Percentiles rank a stretch among this genome's conserved stretches.
Evolutionary conservation across 352 stramenopile genomes (phyloP).

Genomic region (Phytophthora boehmeriae): DNA sequence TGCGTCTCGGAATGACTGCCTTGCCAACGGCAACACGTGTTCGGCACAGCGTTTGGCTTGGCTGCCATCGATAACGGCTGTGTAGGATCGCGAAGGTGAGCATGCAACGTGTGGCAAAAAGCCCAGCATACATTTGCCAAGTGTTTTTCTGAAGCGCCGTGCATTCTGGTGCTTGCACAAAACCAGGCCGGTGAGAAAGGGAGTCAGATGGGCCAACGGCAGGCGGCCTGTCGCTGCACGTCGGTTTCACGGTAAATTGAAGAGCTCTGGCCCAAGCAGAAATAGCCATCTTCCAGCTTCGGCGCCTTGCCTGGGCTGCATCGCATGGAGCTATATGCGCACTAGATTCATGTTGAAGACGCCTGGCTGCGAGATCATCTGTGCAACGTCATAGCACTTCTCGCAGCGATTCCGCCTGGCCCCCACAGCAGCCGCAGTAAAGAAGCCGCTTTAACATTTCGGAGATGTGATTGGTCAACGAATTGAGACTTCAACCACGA

Average conservation of each 20-base stretch:
- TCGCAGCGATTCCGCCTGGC: conserved; percentile 13
- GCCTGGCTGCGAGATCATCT: neutral
- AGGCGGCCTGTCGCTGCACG: neutral
- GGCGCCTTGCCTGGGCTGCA: neutral
- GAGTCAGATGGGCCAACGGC: too few species aligned
- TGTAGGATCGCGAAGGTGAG: neutral
- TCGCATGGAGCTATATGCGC: neutral
- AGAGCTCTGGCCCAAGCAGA: conserved; percentile 1
- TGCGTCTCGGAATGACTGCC: conserved; percentile 13
- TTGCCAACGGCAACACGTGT: neutral
- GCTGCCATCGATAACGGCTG: neutral
- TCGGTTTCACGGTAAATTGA: neutral
- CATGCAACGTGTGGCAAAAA: too few species aligned
- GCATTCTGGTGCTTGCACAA: neutral
- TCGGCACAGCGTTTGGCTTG: neutral
- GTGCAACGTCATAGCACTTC: too few species aligned
- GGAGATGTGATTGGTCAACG: conserved; percentile 29
- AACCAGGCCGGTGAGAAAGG: too few species aligned
- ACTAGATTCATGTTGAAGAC: neutral
- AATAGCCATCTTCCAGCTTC: neutral
- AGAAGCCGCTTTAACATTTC: conserved; percentile 27
- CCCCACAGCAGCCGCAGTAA: conserved; percentile 8
- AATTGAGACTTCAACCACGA: conserved; percentile 31
- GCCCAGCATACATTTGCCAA: neutral
- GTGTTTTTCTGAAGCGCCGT: neutral